Evolutionary conservation across 495 filamentous ascomycete genomes (phyloP), one percentile per base, ranked within the genome.

Genomic region (Xylaria longipes): DNA sequence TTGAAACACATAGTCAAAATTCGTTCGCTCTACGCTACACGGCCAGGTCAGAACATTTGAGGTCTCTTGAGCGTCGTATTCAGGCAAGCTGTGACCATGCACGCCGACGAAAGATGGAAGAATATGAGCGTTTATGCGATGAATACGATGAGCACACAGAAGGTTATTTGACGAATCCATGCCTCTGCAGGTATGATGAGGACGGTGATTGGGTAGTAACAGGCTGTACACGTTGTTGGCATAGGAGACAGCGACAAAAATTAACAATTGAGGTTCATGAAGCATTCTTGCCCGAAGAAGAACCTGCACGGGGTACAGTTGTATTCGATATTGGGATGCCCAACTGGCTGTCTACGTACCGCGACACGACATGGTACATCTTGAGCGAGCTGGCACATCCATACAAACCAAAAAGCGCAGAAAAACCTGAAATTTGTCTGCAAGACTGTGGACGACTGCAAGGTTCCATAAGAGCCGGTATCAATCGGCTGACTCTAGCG

Each of bases 11-110:
- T 6, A 50, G 41, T 0, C 54, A 73, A 4, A 72, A 75, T 2
- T 86, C 80, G 43, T 84, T 91, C 63, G 84, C 87, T 0, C 76
- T 74, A 25, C 79, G 80, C 6, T 90, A 84, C 66, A 82, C 84
- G 31, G 71, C 82, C 29, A 65, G 78, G 15, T 82, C 78, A 6
- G 8, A 63, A 0, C 73, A 64, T 12, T 75, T 88, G 62, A 72
- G 72, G 11, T 57, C 62, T 0, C 70, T 86, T 0, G 77, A 75
- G 41, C 5, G 46, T 8, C 45, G 29, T 0, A 88, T 91, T 41
- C 74, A 84, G 39, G 35, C 5, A 7, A 31, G 6, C 45, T 52
- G 25, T 22, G 15, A 41, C 2, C 22, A 8, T 0, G 72, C 75
- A 17, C 74, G 79, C 5, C 20, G 58, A 22, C 41, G 15, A 5